These are phyloP conservation scores for Xylaria intraflava DNA, from an alignment of 495 filamentous ascomycete genomes.

Conservation along the genomic window DNA sequence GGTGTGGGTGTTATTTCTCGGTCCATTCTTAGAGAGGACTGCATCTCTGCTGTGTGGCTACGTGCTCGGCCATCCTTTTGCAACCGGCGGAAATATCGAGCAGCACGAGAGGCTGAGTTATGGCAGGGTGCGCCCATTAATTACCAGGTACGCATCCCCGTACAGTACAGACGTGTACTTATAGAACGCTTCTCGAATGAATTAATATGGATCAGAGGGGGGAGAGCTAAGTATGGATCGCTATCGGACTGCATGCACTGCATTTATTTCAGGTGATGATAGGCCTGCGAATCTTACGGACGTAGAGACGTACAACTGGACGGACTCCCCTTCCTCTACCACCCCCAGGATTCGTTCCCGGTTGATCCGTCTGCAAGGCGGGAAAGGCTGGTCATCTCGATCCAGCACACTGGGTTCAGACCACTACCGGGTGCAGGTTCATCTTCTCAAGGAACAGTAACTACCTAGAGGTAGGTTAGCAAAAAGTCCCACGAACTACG, in stretches of 20 bases:
- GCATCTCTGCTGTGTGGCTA: no score
- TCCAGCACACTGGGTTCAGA: neutral
- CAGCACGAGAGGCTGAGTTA: no score
- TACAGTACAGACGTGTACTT: no score
- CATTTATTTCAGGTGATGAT: neutral
- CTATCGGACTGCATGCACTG: neutral
- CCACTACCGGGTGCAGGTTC: neutral
- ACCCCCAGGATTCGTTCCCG: neutral
- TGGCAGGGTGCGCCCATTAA: no score
- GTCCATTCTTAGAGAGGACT: no score
- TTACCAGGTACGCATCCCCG: no score
- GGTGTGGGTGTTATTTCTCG: no score
- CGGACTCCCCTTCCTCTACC: neutral
- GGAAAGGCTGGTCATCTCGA: neutral
- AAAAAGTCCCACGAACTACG: neutral
- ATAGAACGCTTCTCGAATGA: neutral
- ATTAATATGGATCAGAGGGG: neutral
- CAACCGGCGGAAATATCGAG: no score
- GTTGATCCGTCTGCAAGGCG: neutral
- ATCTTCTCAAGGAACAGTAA: no score
- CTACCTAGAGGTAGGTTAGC: no score
- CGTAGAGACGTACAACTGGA: neutral
- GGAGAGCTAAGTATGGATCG: no score
- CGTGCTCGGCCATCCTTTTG: no score
- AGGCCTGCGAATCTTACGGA: neutral